A percentile compares a stretch with the other conserved stretches of the same genome.
Evolutionary conservation across 495 filamentous ascomycete species (phyloP).

Genomic region (Trichocladium uniseriatum): DNA sequence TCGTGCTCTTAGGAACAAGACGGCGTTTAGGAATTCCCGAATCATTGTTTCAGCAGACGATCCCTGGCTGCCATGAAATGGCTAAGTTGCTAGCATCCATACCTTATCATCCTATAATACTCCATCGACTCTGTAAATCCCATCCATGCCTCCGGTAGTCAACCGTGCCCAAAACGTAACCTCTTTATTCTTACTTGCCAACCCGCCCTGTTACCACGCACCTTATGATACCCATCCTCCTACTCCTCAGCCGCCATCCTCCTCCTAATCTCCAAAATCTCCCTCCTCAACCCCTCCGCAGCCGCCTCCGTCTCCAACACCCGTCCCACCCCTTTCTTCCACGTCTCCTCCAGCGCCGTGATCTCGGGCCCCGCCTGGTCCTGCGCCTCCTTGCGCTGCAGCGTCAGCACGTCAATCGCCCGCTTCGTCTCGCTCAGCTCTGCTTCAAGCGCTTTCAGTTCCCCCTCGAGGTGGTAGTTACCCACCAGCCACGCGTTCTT

Average conservation of each 20-base stretch:
- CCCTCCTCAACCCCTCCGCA: constrained; percentile 52
- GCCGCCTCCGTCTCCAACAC: constrained; percentile 69
- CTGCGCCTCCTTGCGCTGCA: constrained; percentile 61
- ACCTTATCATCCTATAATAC: not conserved
- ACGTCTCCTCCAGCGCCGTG: constrained; percentile 57
- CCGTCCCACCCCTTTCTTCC: constrained; percentile 60
- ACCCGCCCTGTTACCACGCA: not conserved
- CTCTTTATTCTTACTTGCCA: not conserved
- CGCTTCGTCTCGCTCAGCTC: constrained; percentile 60
- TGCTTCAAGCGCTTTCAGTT: constrained; percentile 61
- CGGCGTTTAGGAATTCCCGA: constrained; percentile 19
- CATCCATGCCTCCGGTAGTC: not conserved
- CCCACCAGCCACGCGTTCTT: constrained; percentile 86
- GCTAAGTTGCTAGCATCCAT: not conserved
- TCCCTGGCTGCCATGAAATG: not conserved
- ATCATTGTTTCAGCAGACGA: constrained; percentile 7
- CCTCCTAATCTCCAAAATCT: constrained; percentile 31
- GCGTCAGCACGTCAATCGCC: constrained; percentile 60
- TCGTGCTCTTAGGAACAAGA: not conserved
- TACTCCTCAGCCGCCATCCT: not conserved
- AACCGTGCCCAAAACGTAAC: too few species aligned
- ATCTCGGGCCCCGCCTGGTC: constrained; percentile 60
- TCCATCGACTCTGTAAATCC: not conserved
- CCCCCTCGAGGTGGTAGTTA: constrained; percentile 68
- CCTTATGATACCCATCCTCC: not conserved